Evolutionary conservation across 768 basidiomycete species (phyloP).

Genomic region (Lanmaoa rubissima): DNA sequence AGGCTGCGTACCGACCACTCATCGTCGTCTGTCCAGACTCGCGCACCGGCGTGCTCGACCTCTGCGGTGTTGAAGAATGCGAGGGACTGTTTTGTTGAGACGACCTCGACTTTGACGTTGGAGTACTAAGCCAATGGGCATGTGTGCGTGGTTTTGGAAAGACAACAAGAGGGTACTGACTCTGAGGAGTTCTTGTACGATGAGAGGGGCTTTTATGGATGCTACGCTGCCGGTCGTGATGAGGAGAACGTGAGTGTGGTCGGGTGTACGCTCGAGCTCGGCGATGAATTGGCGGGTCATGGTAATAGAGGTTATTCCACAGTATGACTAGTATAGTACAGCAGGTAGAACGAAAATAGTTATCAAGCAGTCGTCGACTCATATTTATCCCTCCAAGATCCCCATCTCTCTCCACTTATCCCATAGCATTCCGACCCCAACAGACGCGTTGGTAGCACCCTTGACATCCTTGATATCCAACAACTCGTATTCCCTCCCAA

Average conservation of each 20-base stretch:
- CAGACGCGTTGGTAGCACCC: conserved; percentile 56
- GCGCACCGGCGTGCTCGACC: conserved; percentile 49
- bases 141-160: neutral
- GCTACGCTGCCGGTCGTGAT: conserved; percentile 95
- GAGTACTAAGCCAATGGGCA: conserved; percentile 49
- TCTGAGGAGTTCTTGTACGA: conserved; percentile 70
- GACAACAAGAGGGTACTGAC: conserved; percentile 43
- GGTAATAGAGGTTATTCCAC: neutral
- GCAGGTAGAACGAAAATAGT: neutral
- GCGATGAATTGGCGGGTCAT: conserved; percentile 26
- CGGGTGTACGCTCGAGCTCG: conserved; percentile 25
- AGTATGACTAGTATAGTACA: conserved; percentile 16
- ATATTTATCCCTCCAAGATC: conserved; percentile 46
- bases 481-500: conserved; percentile 91
- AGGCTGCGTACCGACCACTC: conserved; percentile 78
- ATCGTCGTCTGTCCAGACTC: conserved; percentile 87
- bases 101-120: conserved; percentile 77
- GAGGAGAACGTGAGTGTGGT: conserved; percentile 63
- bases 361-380: neutral
- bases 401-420: conserved; percentile 92
- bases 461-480: conserved; percentile 87
- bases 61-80: conserved; percentile 67
- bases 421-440: conserved; percentile 78
- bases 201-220: conserved; percentile 89
- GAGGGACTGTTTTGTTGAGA: conserved; percentile 75